These are phyloP conservation scores for Curvularia eragrostidis DNA, from an alignment of 2,329 filamentous ascomycete species.

Conservation along the genomic window DNA sequence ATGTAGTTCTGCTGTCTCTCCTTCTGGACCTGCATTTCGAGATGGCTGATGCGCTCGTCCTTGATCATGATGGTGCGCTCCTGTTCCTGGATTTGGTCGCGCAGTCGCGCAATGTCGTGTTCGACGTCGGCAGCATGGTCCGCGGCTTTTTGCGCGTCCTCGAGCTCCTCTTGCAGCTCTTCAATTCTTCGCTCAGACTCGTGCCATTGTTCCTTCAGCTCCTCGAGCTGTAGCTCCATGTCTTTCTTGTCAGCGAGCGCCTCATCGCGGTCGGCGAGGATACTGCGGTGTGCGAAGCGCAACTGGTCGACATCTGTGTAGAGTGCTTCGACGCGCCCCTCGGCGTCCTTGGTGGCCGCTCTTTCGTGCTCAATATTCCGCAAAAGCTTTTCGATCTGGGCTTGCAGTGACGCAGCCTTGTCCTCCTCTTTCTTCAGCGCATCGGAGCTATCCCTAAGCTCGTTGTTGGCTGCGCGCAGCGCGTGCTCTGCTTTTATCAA, in stretches of 20 bases:
- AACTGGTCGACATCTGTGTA: conserved; percentile 4
- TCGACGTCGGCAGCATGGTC: conserved; percentile 15
- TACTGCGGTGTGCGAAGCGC: conserved; percentile 4
- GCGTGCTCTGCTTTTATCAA: not conserved
- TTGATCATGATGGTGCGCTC: conserved; percentile 31
- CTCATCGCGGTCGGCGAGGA: conserved; percentile 3
- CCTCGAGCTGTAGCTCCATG: conserved; percentile 17
- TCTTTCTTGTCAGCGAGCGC: conserved; percentile 6
- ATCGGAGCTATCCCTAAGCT: conserved; percentile 3
- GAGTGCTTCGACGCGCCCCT: conserved; percentile 1
- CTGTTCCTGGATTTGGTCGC: conserved; percentile 11
- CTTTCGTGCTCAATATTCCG: conserved; percentile 1
- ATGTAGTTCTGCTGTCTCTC: conserved; percentile 19
- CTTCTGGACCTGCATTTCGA: conserved; percentile 32
- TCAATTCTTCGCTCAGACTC: conserved; percentile 11
- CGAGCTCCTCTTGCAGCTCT: conserved; percentile 22
- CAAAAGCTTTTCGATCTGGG: conserved; percentile 5
- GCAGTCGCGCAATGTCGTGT: conserved; percentile 21
- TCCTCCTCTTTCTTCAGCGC: not conserved
- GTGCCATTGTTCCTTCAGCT: conserved; percentile 21
- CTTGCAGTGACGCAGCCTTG: conserved; percentile 3
- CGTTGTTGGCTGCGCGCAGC: not conserved
- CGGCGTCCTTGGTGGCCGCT: conserved; percentile 4
- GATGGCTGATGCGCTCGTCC: conserved; percentile 33
- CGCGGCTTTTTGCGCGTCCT: conserved; percentile 13